phyloP scores from a whole-genome alignment of 2,329 filamentous ascomycete species.

The Pestalotiopsis fici region DNA sequence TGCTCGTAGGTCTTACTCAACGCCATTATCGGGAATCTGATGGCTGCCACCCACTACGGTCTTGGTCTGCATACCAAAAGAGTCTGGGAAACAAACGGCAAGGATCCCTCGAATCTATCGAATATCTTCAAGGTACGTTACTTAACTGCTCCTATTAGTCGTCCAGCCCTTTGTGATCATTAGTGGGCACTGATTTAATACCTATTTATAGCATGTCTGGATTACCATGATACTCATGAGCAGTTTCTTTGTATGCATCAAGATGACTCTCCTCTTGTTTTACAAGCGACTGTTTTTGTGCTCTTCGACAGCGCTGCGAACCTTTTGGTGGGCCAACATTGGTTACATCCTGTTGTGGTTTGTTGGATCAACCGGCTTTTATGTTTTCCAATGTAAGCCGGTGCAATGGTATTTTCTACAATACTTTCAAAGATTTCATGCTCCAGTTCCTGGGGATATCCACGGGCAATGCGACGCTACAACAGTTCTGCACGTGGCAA shows the following conservation, averaged over 20 bases:
- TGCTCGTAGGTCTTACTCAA: background rate
- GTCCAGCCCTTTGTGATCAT: background rate
- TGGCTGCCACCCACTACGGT: background rate
- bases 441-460: conserved; percentile 15
- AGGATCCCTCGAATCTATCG: background rate
- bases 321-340: conserved; percentile 26
- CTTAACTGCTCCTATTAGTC: too few species aligned
- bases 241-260: conserved; percentile 23
- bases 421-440: conserved; percentile 17
- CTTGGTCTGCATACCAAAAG: background rate
- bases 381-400: conserved; percentile 24
- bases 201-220: conserved; percentile 29
- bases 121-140: background rate
- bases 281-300: conserved; percentile 23
- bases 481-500: conserved; percentile 20
- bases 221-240: conserved; percentile 27
- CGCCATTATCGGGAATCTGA: background rate
- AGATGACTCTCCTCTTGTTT: conserved; percentile 27
- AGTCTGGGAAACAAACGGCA: background rate
- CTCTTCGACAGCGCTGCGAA: conserved; percentile 15
- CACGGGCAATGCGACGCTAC: conserved; percentile 23
- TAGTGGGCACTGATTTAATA: too few species aligned
- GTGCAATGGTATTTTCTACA: conserved; percentile 24
- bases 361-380: conserved; percentile 23
- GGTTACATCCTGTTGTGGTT: conserved; percentile 25